Percentiles rank a stretch among this genome's conserved stretches.
Conservation (phyloP, 2,329 filamentous ascomycete genomes). For the Aspergillus hortae region DNA sequence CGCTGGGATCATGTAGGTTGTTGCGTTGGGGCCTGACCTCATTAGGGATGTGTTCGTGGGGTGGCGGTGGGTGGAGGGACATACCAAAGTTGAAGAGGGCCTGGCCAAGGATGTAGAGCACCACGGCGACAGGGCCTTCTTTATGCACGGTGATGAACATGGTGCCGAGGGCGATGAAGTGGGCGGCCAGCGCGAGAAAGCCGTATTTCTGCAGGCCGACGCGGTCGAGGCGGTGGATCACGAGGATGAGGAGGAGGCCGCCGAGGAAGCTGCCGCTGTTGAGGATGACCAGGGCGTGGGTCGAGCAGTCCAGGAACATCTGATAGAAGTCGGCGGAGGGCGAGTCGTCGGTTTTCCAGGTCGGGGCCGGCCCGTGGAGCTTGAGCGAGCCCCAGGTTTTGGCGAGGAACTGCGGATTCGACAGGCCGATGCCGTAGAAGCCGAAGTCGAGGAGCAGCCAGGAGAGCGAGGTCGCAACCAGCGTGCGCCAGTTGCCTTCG, state of each 20-base stretch:
- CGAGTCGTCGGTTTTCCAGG: constrained; percentile 34
- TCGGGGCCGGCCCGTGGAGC: constrained; percentile 24
- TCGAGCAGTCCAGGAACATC: constrained; percentile 38
- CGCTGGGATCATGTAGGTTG: constrained; percentile 50
- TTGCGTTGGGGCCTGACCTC: constrained; percentile 35
- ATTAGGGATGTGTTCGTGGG: not conserved
- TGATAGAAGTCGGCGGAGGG: constrained; percentile 41
- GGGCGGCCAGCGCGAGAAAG: constrained; percentile 40
- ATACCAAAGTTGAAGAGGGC: constrained; percentile 49
- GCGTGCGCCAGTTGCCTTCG: constrained; percentile 41
- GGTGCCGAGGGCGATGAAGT: constrained; percentile 43
- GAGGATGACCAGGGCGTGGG: constrained; percentile 38
- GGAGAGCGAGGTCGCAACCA: constrained; percentile 46
- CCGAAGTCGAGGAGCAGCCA: constrained; percentile 58
- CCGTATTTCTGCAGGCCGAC: constrained; percentile 43
- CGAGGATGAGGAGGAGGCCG: constrained; percentile 37
- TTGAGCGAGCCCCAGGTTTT: constrained; percentile 39
- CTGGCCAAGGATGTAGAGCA: constrained; percentile 45
- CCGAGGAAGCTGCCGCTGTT: constrained; percentile 44
- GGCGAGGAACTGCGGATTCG: constrained; percentile 39
- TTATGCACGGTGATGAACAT: constrained; percentile 40
- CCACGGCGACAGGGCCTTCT: constrained; percentile 34
- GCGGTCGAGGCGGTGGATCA: constrained; percentile 39
- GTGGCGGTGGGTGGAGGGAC: not conserved
- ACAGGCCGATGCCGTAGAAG: constrained; percentile 55